Evolutionary conservation across 345 rosid species (phyloP), one percentile per base, ranked within the genome.

Genomic region (Pugionium dolabratum): DNA sequence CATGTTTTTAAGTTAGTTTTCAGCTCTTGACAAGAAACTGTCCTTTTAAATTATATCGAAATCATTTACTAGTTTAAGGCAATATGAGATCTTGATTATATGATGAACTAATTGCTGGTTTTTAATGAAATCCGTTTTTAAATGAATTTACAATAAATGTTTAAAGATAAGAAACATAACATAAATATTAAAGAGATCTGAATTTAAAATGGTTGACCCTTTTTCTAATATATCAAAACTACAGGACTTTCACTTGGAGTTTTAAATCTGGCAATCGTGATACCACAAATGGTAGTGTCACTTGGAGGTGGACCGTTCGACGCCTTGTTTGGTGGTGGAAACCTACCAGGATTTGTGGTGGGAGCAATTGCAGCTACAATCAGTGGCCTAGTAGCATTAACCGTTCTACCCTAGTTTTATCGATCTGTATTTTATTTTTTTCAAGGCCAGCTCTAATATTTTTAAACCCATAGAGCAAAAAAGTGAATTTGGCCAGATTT

Each of bases 181-280:
- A 35, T 35, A 34, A 6, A 3, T 54, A 7, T 52, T n/a, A 4
- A 18, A 18, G 18, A 18, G 18, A 18, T 50, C 53, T 54, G 3
- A 35, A 34, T 28, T 4, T 47, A 25, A 18, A n/a, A 49, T 1
- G 9, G 3, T 2, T 41, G 9, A 5, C 8, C 4, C 3, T 9
- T 9, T 27, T 35, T 27, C 1, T 11, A 33, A 45, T 37, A n/a
- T 35, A 18, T 6, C 6, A 34, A 31, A 9, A 8, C 39, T 6
- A 7, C 42, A 91, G 96, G 97, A 10, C 91, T 92, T 62, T 89
- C 98, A 1, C 59, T 87, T 45, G 97, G 97, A 34, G 86, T 93
- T 64, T 74, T 93, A 6, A 93, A 93, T 61, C 66, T 87, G 53
- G 84, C 96, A 6, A 85, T 93, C 2, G 97, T 93, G 29, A 33